Conservation (phyloP, 1,139 yeast species). For the Saccharomyces pastorianus region DNA sequence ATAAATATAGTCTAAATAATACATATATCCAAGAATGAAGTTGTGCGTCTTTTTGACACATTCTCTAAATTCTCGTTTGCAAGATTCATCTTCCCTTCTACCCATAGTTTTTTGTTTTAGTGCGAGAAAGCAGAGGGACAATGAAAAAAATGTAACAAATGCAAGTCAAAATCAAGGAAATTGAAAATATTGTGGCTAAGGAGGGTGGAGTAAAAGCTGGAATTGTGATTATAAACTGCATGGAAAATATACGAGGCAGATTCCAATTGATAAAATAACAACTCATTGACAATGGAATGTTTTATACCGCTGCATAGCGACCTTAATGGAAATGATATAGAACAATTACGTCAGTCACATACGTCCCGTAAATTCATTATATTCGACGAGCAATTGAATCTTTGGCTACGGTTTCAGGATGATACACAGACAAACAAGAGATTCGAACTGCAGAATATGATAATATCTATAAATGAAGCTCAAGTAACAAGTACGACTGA, state of each 20-base stretch:
- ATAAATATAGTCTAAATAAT: background rate
- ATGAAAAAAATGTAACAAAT: background rate
- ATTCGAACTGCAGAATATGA: slow-evolving; percentile 8
- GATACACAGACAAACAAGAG: background rate
- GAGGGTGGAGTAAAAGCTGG: background rate
- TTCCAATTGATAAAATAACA: background rate
- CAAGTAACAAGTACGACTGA: slow-evolving; percentile 11
- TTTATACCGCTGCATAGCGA: slow-evolving; percentile 16
- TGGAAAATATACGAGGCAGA: background rate
- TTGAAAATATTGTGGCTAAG: background rate
- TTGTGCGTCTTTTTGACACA: background rate
- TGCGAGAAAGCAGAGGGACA: background rate
- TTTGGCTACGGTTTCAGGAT: slow-evolving; percentile 11
- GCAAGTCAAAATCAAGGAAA: background rate
- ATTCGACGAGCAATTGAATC: slow-evolving; percentile 26
- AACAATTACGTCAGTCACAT: slow-evolving; percentile 12
- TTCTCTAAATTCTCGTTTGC: background rate
- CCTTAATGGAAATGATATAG: slow-evolving; percentile 4
- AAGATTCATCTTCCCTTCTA: background rate
- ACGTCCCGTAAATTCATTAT: slow-evolving; percentile 20
- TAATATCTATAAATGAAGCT: slow-evolving; percentile 27
- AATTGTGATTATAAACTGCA: background rate
- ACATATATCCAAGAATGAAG: background rate
- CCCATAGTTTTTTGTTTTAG: background rate
- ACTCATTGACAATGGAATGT: slow-evolving; percentile 15